These are phyloP conservation scores for Fusarium sp. DNA, from an alignment of 2,329 filamentous ascomycete species.

Conservation along the genomic window DNA sequence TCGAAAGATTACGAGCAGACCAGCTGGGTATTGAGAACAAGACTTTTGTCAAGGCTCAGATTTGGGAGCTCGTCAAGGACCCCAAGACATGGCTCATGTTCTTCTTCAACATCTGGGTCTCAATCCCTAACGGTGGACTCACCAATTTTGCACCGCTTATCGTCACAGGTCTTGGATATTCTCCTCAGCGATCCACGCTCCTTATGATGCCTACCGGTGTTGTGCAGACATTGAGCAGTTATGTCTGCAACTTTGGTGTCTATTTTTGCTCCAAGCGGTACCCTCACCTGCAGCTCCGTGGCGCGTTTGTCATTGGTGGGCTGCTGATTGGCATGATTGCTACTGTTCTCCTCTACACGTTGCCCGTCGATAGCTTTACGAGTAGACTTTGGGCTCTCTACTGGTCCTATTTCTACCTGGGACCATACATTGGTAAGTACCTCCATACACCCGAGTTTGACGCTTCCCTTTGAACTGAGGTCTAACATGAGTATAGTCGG, in stretches of 20 bases:
- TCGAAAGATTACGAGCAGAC: conserved; percentile 58
- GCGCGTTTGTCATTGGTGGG: neutral
- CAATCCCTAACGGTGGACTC: conserved; percentile 23
- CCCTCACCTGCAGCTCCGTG: neutral
- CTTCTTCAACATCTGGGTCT: conserved; percentile 59
- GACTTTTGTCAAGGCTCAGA: conserved; percentile 60
- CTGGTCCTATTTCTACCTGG: neutral
- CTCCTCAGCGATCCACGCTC: neutral
- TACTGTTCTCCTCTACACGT: neutral
- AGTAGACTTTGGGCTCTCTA: neutral
- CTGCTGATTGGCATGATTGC: neutral
- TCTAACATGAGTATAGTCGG: neutral
- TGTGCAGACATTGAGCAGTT: neutral
- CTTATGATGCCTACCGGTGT: neutral
- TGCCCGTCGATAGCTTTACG: neutral
- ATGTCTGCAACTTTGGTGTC: neutral
- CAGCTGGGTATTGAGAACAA: conserved; percentile 38
- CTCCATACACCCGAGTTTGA: no score
- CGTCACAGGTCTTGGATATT: neutral
- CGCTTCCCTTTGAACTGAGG: no score
- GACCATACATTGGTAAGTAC: neutral
- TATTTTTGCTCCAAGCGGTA: neutral
- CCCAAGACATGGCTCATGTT: conserved; percentile 74
- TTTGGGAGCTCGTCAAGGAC: conserved; percentile 64
- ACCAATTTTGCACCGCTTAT: conserved; percentile 27